Evolutionary conservation across 352 stramenopile genomes (phyloP).

Genomic region (Blastocystis sp.): DNA sequence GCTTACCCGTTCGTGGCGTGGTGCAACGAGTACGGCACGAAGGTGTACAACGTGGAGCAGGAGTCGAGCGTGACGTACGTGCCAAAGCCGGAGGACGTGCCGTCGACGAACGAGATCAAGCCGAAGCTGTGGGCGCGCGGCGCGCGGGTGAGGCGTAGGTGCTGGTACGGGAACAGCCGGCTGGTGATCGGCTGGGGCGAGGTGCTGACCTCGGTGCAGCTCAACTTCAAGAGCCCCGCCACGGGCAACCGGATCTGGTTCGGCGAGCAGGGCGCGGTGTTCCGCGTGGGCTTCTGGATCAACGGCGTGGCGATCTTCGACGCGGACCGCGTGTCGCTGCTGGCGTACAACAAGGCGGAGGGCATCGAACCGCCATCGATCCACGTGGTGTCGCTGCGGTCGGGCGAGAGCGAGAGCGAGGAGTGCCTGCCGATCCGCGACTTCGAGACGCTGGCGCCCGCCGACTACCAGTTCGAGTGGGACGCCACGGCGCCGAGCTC

Average conservation of each 20-base stretch:
- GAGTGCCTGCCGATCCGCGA: slow-evolving; percentile 47
- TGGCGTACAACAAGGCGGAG: slow-evolving; percentile 10
- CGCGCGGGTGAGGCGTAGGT: neutral
- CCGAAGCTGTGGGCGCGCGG: neutral
- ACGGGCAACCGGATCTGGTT: slow-evolving; percentile 44
- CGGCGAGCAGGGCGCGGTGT: neutral
- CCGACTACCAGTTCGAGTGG: slow-evolving; percentile 43
- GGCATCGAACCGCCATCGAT: neutral
- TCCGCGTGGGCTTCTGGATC: slow-evolving; percentile 32
- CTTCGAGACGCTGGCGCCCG: neutral
- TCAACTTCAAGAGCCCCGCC: slow-evolving; percentile 23
- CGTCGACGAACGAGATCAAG: neutral
- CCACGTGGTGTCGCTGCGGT: slow-evolving; percentile 10
- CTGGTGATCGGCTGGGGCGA: slow-evolving; percentile 44
- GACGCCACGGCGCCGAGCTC: slow-evolving; percentile 1
- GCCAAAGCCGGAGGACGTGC: slow-evolving; percentile 28
- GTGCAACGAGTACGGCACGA: slow-evolving; percentile 59
- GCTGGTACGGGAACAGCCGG: slow-evolving; percentile 34
- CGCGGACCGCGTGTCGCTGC: neutral
- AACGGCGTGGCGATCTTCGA: slow-evolving; percentile 30
- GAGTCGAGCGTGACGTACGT: slow-evolving; percentile 48
- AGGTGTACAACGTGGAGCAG: slow-evolving; percentile 49
- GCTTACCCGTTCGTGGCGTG: slow-evolving; percentile 45
- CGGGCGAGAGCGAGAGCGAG: slow-evolving; percentile 9
- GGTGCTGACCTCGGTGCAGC: neutral